A percentile compares a stretch with the other conserved stretches of the same genome.
These are phyloP conservation scores for Centella asiatica DNA, from an alignment of 129 eudicot species.

Conservation along the genomic window DNA sequence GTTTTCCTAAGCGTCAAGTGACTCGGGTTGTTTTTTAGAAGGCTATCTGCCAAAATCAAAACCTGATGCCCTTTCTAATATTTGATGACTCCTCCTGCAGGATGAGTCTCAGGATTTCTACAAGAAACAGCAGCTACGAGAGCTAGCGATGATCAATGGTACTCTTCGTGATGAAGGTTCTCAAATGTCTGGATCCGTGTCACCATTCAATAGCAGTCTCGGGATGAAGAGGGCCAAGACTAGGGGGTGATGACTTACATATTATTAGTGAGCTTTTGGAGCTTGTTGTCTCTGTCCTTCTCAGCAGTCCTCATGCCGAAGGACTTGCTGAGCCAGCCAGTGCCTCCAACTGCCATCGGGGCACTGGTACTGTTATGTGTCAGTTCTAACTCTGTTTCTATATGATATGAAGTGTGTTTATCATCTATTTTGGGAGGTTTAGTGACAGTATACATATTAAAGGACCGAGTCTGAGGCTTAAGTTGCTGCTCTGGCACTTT, in stretches of 20 bases:
- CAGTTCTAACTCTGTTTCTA: conserved; percentile 48
- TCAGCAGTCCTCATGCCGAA: conserved; percentile 25
- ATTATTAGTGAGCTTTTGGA: conserved; percentile 29
- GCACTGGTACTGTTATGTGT: conserved; percentile 47
- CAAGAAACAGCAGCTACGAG: conserved; percentile 97
- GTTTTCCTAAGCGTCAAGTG: no score
- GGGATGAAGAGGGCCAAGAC: conserved; percentile 99
- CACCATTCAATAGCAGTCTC: conserved; percentile 86
- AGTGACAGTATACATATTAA: conserved; percentile 19
- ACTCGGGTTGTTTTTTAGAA: no score
- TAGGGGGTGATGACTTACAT: conserved; percentile 38
- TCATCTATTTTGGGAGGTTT: conserved; percentile 37
- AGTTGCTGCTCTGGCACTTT: conserved; percentile 27
- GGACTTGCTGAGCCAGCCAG: conserved; percentile 23
- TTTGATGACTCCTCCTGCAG: conserved; percentile 26
- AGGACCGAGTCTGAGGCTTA: conserved; percentile 19
- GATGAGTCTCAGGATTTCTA: conserved; percentile 94
- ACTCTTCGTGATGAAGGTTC: conserved; percentile 88
- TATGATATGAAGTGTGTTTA: conserved; percentile 57
- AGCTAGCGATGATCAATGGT: conserved; percentile 91
- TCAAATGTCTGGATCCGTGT: conserved; percentile 93
- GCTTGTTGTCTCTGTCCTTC: conserved; percentile 36
- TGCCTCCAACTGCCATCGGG: conserved; percentile 66
- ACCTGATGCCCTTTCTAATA: not conserved
- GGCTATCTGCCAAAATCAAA: no score